These are phyloP conservation scores for Neurospora hispaniola DNA, from an alignment of 495 filamentous ascomycete genomes.

Conservation along the genomic window DNA sequence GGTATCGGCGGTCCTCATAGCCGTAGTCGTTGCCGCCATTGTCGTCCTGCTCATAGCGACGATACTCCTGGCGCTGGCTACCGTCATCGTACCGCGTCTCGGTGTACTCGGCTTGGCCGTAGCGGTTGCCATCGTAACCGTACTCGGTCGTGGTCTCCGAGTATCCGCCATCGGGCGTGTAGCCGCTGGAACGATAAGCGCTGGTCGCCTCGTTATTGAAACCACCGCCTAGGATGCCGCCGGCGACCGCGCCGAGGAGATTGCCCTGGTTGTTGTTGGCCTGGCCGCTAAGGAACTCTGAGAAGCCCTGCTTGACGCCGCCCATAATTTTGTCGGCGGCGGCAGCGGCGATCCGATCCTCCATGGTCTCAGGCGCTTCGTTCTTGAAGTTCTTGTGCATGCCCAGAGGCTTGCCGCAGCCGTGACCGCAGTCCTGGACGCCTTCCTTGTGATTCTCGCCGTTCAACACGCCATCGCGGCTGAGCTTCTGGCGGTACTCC, in stretches of 20 bases:
- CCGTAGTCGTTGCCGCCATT: too few species aligned
- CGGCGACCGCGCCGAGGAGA: constrained; percentile 31
- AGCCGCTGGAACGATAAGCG: constrained; percentile 26
- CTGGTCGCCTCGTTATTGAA: constrained; percentile 32
- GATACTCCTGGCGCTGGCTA: constrained; percentile 35
- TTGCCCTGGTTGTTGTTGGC: constrained; percentile 28
- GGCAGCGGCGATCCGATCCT: constrained; percentile 35
- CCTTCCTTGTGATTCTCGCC: constrained; percentile 79
- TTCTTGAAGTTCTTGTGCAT: constrained; percentile 34
- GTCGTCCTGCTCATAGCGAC: constrained; percentile 30
- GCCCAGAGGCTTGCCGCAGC: constrained; percentile 53
- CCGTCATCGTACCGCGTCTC: constrained; percentile 34
- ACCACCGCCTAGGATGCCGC: constrained; percentile 36
- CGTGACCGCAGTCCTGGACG: constrained; percentile 74
- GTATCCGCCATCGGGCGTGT: constrained; percentile 32
- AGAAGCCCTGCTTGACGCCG: constrained; percentile 33
- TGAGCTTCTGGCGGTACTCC: constrained; percentile 58
- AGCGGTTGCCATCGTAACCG: constrained; percentile 32
- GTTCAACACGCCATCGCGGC: constrained; percentile 59
- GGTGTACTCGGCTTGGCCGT: constrained; percentile 38
- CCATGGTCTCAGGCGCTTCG: constrained; percentile 21
- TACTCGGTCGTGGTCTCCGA: constrained; percentile 32
- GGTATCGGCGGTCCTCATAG: constrained; percentile 25
- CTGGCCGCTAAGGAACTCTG: constrained; percentile 18
- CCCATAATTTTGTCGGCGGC: constrained; percentile 37